Base-by-base conservation (phyloP, 2,329 filamentous ascomycete genomes). In the Geosmithia morbida region DNA sequence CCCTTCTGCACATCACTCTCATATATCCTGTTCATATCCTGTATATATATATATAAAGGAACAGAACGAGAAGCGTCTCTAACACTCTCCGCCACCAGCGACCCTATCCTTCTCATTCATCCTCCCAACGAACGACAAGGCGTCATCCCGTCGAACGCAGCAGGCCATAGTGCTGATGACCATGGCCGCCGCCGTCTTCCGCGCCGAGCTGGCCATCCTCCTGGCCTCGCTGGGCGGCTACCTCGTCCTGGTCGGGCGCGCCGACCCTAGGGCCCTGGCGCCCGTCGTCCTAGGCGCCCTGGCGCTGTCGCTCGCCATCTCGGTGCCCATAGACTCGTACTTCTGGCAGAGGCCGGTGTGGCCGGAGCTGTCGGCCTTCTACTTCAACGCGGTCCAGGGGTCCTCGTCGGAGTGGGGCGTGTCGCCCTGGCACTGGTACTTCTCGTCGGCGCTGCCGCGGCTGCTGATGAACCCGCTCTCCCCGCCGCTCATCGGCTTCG, bases 281-380 rank as follows among this genome's bases (percentile, higher is more conserved):
- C 68, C 75, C 16, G 75, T 85, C 17, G 85, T 87, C 17, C 45
- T 83, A 16, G 62, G 71, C 6, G 83, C 87, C 20, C 75, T 81
- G 16, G 39, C 73, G n/a, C 65, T 83, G 43, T 83, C 85, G 1
- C 72, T 97, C 1, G 53, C 68, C 13, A 65, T 82, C 37, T 88
- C 88, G 0, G 70, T 95, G 14, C 74, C 79, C 2, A 63, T 95
- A 33, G 92, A 98, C 70, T 90, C 86, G 1, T 90, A 88, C 67
- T 94, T 97, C 67, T 98, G 90, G 92, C 87, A 90, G 58, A 77
- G 75, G 51, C 75, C 74, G 1, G 65, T 94, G 29, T 98, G 92
- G 92, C 89, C 92, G 1, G 92, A 98, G 63, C 78, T 94, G 51
- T 79, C 77, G 55, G 88, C 80, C 2, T 97, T 98, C 67, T 81